Base-by-base conservation (phyloP, 2,329 filamentous ascomycete species). In the Penicillium sp. region DNA sequence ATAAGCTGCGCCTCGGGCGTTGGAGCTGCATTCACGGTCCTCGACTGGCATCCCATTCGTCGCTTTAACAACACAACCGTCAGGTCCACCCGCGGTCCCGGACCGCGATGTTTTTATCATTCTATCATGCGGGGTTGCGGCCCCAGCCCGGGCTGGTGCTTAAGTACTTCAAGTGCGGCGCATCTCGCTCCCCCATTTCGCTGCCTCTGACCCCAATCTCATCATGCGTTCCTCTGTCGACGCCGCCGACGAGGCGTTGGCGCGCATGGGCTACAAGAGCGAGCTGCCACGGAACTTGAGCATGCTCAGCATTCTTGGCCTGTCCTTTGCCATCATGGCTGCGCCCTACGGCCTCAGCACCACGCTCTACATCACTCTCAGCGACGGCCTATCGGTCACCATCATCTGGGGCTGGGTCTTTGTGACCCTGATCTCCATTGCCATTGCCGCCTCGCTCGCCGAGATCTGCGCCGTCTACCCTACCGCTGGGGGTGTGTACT, bases 261-360 rank as follows among this genome's bases (percentile, higher is more conserved):
- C 76, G 45, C 75, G 74, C 51, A 80, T 86, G 79, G 83, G 82
- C 36, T 86, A 86, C 70, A 78, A 77, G 64, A 72, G 74, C 37
- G 82, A 86, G 58, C 59, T 87, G 29, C 81, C 82, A 11, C 73
- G 82, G 44, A 81, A 79, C 51, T 61, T 86, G 48, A 80, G 77
- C 59, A 86, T 86, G 81, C 63, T 86, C 55, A 83, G 79, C 56
- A 79, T 87, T 18, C 69, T 87, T 30, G 83, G 83, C 35, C 56
- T 83, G 65, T 84, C 81, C 30, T 87, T 87, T 58, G 83, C 83
- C 36, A 86, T 87, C 62, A 86, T 87, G 81, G 83, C 83, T 8
- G 81, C 81, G 8, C 81, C 81, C 1, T 84, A 81, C 51, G 83
- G 83, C 23, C 70, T 86, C 25, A 79, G 74, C 19, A 86, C 83